phyloP scores from a whole-genome alignment of 768 basidiomycete genomes.

The Harrya chromipes region DNA sequence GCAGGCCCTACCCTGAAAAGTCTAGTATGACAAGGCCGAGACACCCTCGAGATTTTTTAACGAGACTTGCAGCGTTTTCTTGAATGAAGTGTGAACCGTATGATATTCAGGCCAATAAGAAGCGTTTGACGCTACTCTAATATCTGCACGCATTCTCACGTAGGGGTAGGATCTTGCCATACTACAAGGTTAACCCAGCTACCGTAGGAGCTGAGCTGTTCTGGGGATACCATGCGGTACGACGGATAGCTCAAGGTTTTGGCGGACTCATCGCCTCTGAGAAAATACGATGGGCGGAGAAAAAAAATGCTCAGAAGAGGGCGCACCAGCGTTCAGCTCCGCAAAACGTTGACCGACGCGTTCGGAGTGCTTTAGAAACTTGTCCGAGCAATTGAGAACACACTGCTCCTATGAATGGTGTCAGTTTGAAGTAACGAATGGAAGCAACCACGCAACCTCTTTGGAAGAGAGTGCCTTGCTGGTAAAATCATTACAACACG shows the following conservation, averaged over 20 bases:
- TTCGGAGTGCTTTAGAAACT: slow-evolving; percentile 96
- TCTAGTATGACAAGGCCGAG: not conserved
- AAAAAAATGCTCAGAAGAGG: not conserved
- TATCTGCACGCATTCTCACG: slow-evolving; percentile 13
- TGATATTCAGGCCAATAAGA: slow-evolving; percentile 14
- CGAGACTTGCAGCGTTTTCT: not conserved
- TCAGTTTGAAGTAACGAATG: slow-evolving; percentile 9
- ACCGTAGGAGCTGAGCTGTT: slow-evolving; percentile 1
- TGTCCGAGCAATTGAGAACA: slow-evolving; percentile 92
- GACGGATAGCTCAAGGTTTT: slow-evolving; percentile 25
- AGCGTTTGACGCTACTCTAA: slow-evolving; percentile 16
- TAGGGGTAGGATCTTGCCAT: slow-evolving; percentile 12
- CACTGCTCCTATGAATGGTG: slow-evolving; percentile 69
- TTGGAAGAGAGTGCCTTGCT: slow-evolving; percentile 90
- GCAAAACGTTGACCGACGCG: slow-evolving; percentile 90
- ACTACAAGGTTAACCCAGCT: slow-evolving; percentile 6
- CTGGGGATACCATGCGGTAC: not conserved
- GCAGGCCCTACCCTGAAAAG: too few species aligned
- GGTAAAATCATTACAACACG: slow-evolving; percentile 96
- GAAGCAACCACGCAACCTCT: slow-evolving; percentile 55
- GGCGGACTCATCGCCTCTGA: slow-evolving; percentile 32
- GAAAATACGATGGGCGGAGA: not conserved
- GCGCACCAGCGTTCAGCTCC: slow-evolving; percentile 86
- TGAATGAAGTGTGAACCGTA: not conserved
- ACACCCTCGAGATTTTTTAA: not conserved